Evolutionary conservation across 768 basidiomycete species (phyloP).

Genomic region (Mycena galopus): DNA sequence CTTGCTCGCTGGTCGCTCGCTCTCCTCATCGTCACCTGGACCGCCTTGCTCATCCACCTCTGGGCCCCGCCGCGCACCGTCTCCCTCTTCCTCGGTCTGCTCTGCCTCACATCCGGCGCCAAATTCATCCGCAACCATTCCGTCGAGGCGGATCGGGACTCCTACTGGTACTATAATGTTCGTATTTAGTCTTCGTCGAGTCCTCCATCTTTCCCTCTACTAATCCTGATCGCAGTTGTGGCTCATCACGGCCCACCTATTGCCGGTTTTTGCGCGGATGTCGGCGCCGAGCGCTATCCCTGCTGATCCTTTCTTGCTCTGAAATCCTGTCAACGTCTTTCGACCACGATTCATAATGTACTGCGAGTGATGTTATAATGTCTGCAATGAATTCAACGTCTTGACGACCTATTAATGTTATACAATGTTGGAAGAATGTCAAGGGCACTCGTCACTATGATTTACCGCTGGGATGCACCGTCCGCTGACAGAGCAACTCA

Average conservation of each 20-base stretch:
- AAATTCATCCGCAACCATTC: slow-evolving; percentile 36
- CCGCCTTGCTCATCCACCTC: slow-evolving; percentile 27
- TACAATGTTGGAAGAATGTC: no score
- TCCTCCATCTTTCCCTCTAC: neutral
- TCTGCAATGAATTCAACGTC: neutral
- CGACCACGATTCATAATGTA: no score
- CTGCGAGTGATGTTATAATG: neutral
- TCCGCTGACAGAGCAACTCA: no score
- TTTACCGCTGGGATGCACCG: no score
- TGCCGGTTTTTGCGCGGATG: slow-evolving; percentile 13
- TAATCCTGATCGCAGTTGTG: slow-evolving; percentile 3
- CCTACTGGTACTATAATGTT: slow-evolving; percentile 41
- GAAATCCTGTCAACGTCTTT: neutral
- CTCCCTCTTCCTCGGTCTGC: slow-evolving; percentile 17
- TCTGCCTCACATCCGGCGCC: slow-evolving; percentile 10
- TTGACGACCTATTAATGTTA: no score
- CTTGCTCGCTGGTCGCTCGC: slow-evolving; percentile 40
- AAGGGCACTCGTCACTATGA: no score
- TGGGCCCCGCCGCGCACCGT: slow-evolving; percentile 34
- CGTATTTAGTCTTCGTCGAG: neutral
- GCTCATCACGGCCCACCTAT: slow-evolving; percentile 19
- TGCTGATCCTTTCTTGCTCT: neutral
- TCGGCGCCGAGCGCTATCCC: neutral
- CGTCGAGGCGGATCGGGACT: slow-evolving; percentile 33
- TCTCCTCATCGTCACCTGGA: slow-evolving; percentile 28